phyloP scores from a whole-genome alignment of 257 asterid species.

The Agastache rugosa region DNA sequence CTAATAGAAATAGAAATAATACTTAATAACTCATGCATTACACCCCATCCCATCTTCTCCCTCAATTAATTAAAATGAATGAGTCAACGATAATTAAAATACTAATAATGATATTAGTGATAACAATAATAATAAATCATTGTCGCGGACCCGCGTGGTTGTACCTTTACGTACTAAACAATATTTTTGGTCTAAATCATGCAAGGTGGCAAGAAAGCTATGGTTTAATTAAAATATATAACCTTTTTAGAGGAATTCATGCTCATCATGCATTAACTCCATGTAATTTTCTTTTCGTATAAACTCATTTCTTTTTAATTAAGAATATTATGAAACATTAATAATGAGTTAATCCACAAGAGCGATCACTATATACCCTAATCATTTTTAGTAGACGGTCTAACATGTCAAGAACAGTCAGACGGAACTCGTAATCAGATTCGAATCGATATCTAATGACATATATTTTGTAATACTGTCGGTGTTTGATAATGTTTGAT shows the following conservation, averaged over 20 bases:
- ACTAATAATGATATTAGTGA: not conserved
- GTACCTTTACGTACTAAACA: constrained; percentile 47
- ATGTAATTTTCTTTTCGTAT: not conserved
- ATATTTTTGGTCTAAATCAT: constrained; percentile 34
- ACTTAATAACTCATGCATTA: not conserved
- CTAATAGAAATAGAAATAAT: not conserved
- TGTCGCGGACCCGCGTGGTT: constrained; percentile 32
- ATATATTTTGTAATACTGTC: too few species aligned
- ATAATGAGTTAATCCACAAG: not conserved
- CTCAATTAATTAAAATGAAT: not conserved
- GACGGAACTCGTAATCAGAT: too few species aligned
- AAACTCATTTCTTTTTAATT: not conserved
- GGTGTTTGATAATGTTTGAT: too few species aligned
- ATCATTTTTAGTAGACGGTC: too few species aligned
- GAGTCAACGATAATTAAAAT: constrained; percentile 34
- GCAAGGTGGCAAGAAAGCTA: constrained; percentile 38
- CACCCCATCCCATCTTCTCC: constrained; percentile 13
- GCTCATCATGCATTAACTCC: constrained; percentile 23
- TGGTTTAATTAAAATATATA: constrained; percentile 17
- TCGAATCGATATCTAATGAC: too few species aligned
- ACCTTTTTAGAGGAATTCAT: not conserved
- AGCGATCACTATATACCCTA: too few species aligned
- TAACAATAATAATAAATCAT: constrained; percentile 25
- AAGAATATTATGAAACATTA: not conserved
- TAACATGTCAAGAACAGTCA: too few species aligned